Conservation (phyloP, 2,329 filamentous ascomycete species). For the Alternaria metachromatica region DNA sequence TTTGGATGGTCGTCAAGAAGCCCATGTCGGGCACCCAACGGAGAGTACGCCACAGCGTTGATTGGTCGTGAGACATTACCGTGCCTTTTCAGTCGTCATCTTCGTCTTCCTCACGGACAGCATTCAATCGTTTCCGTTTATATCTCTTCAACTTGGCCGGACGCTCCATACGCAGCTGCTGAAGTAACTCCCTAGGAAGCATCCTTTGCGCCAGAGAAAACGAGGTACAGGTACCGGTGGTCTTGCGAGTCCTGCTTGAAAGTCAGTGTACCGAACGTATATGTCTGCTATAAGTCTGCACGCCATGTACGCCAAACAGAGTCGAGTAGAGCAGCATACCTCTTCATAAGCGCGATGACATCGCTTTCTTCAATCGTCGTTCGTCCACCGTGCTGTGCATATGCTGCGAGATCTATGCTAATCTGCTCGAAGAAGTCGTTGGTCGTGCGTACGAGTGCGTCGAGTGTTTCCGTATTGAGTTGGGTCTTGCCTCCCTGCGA, state of each 20-base stretch:
- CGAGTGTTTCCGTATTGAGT: conserved; percentile 75
- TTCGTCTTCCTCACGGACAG: conserved; percentile 53
- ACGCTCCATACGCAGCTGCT: conserved; percentile 74
- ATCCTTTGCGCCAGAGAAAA: conserved; percentile 87
- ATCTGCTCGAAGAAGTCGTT: conserved; percentile 94
- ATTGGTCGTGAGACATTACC: conserved; percentile 64
- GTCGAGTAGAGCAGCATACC: conserved; percentile 62
- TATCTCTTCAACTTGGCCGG: conserved; percentile 55
- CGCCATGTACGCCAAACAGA: conserved; percentile 13
- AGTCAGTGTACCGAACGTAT: conserved; percentile 6
- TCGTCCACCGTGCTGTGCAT: conserved; percentile 80
- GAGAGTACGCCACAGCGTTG: conserved; percentile 76
- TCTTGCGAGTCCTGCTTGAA: conserved; percentile 61
- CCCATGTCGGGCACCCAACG: conserved; percentile 75
- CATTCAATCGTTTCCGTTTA: conserved; percentile 52
- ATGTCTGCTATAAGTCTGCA: conserved; percentile 8
- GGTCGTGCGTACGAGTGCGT: conserved; percentile 77
- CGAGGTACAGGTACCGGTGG: conserved; percentile 72
- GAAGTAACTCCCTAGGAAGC: conserved; percentile 80
- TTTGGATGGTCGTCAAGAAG: conserved; percentile 94
- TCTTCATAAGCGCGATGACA: conserved; percentile 79
- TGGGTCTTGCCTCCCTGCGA: conserved; percentile 71
- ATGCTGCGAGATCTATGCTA: conserved; percentile 78
- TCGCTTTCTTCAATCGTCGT: conserved; percentile 88
- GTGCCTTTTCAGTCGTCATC: conserved; percentile 48